Evolutionary conservation across 495 filamentous ascomycete genomes (phyloP), one percentile per base, ranked within the genome.

Genomic region (Lasiosphaeria ovina): DNA sequence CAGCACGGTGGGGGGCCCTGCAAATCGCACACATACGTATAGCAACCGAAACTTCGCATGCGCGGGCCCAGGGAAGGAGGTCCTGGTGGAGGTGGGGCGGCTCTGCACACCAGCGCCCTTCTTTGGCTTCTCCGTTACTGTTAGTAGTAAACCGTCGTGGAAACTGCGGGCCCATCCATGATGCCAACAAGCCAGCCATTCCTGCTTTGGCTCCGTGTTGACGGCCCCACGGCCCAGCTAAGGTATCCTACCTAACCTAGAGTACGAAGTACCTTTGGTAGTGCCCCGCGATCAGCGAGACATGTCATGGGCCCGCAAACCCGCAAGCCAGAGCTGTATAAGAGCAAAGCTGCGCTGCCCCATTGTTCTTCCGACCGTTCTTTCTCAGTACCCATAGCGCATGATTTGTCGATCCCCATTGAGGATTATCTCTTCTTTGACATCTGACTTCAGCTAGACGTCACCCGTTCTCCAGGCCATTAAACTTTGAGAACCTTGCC

Each of bases 371-470:
- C 57, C 49, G 31, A 58, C 61, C 58, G 57, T 50, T 50, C 54
- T 16, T 54, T 57, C 57, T 50, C 60, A 57, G 62, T 58, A 52
- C 50, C 63, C 53, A 63, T 60, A 62, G 45, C 57, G 48, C 50
- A 59, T 53, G 34, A 59, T 16, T 55, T 32, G n/a, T n/a, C n/a
- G 12, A 54, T 54, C 12, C 7, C 35, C 56, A 47, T 16, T 6
- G 12, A 38, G 12, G 45, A 51, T 42, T 38, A 49, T 14, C 45
- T 32, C 59, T 16, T 58, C 12, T 55, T 31, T 32, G 36, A 36
- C 53, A n/a, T 34, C 53, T 16, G 40, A 7, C 55, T 58, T 51
- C 42, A 45, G 4, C 49, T 4, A 51, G 49, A 51, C 49, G 49
- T 51, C 49, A 51, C 49, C 32, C 17, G 16, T 35, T 32, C 49